Conservation (phyloP, 768 basidiomycete species). For the Suillus paluster region DNA sequence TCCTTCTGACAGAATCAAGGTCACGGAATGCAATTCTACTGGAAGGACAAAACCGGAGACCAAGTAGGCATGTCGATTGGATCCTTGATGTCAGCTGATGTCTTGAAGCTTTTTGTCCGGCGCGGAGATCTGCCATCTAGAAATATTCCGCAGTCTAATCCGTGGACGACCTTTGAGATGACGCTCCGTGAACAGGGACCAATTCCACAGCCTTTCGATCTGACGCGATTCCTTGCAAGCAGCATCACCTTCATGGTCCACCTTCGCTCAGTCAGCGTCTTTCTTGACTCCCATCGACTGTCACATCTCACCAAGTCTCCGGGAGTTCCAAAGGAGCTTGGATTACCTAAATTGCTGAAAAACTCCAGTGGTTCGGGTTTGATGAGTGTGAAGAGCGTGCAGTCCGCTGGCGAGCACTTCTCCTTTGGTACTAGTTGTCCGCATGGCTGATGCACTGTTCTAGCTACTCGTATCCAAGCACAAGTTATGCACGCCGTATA, state of each 20-base stretch:
- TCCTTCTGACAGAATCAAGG: slow-evolving; percentile 45
- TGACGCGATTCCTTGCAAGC: slow-evolving; percentile 87
- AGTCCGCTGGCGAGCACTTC: slow-evolving; percentile 56
- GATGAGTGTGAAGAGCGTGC: slow-evolving; percentile 73
- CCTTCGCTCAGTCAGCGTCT: slow-evolving; percentile 77
- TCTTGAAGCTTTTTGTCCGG: slow-evolving; percentile 73
- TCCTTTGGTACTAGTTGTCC: slow-evolving; percentile 6
- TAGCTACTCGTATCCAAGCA: slow-evolving; percentile 79
- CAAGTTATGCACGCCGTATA: slow-evolving; percentile 84
- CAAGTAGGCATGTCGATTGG: slow-evolving; percentile 52
- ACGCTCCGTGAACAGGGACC: slow-evolving; percentile 77
- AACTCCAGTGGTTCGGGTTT: slow-evolving; percentile 57
- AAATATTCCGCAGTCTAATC: slow-evolving; percentile 35
- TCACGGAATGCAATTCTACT: slow-evolving; percentile 95
- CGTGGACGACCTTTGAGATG: slow-evolving; percentile 94
- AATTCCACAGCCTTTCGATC: slow-evolving; percentile 83
- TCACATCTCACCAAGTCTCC: slow-evolving; percentile 66
- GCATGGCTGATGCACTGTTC: slow-evolving; percentile 7
- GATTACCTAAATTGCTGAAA: slow-evolving; percentile 60
- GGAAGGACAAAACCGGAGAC: slow-evolving; percentile 86
- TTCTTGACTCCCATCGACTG: slow-evolving; percentile 78
- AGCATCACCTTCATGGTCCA: slow-evolving; percentile 92
- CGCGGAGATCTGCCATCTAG: slow-evolving; percentile 64
- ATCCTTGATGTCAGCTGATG: slow-evolving; percentile 1
- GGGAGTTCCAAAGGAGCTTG: slow-evolving; percentile 53